Conservation (phyloP, 1,139 yeast genomes). For the Debaryomyces robertsiae region DNA sequence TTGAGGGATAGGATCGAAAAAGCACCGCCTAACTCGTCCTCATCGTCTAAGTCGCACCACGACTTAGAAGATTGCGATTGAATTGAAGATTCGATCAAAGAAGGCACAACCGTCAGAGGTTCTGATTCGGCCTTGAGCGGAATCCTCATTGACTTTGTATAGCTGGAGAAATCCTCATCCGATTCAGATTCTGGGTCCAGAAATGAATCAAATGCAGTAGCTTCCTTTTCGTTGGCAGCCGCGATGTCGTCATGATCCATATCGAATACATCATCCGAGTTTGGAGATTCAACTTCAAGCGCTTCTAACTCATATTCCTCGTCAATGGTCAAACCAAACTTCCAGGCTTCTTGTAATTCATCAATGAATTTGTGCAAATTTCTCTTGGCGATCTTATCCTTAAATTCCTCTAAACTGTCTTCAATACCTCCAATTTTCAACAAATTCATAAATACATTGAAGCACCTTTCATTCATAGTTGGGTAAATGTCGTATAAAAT, state of each 20-base stretch:
- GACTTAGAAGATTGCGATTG: constrained; percentile 28
- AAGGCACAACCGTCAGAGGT: constrained; percentile 22
- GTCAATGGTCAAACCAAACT: constrained; percentile 39
- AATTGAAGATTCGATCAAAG: constrained; percentile 34
- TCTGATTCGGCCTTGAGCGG: constrained; percentile 2
- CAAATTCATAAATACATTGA: constrained; percentile 34
- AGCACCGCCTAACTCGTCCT: constrained; percentile 18
- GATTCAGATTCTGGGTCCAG: constrained; percentile 7
- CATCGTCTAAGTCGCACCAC: constrained; percentile 41
- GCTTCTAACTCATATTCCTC: constrained; percentile 29
- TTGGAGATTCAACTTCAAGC: constrained; percentile 11
- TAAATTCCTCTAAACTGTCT: constrained; percentile 31
- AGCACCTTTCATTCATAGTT: constrained; percentile 41
- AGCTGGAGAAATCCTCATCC: constrained; percentile 6
- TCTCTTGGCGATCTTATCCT: constrained; percentile 29
- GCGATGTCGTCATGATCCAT: constrained; percentile 35
- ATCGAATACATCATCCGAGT: constrained; percentile 22
- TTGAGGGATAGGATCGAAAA: constrained; percentile 12
- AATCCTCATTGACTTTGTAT: constrained; percentile 8
- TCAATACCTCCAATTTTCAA: constrained; percentile 38
- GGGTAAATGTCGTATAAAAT: constrained; percentile 47
- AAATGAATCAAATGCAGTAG: constrained; percentile 4
- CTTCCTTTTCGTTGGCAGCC: background rate
- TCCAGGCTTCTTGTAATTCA: constrained; percentile 33
- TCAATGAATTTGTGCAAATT: constrained; percentile 31